A percentile compares a stretch with the other conserved stretches of the same genome.
Evolutionary conservation across 768 basidiomycete species (phyloP).

Genomic region (Xanthoconium purpureum): DNA sequence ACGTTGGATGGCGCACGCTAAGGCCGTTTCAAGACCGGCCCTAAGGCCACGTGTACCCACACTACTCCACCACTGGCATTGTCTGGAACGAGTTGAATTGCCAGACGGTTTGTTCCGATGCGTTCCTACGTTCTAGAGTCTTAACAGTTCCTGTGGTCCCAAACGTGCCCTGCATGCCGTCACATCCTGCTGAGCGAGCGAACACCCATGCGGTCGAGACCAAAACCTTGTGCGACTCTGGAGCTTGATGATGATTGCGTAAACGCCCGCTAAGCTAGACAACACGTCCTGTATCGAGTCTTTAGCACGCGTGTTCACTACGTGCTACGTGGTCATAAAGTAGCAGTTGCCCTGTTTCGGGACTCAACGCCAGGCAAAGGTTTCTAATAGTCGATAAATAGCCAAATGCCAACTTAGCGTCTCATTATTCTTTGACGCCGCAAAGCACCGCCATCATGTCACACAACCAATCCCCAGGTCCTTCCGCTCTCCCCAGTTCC

Average conservation of each 20-base stretch:
- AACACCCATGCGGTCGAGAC: no score
- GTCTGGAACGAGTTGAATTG: slow-evolving; percentile 1
- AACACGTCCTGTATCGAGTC: neutral
- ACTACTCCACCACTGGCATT: slow-evolving; percentile 1
- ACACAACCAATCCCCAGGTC: slow-evolving; percentile 55
- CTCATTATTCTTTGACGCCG: slow-evolving; percentile 35
- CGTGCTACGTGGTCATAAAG: slow-evolving; percentile 11
- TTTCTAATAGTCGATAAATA: slow-evolving; percentile 30
- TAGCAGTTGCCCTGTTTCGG: slow-evolving; percentile 13
- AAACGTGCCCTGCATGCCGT: slow-evolving; percentile 19
- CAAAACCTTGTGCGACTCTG: slow-evolving; percentile 4
- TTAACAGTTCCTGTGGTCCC: slow-evolving; percentile 22
- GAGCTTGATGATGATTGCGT: neutral
- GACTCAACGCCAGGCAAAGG: slow-evolving; percentile 28
- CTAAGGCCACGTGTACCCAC: slow-evolving; percentile 24
- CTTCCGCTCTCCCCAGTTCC: slow-evolving; percentile 41
- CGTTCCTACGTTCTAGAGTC: neutral
- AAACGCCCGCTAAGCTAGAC: neutral
- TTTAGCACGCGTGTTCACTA: neutral
- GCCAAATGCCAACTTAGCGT: slow-evolving; percentile 23
- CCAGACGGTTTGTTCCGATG: slow-evolving; percentile 2
- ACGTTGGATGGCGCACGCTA: neutral
- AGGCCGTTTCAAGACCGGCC: slow-evolving; percentile 20
- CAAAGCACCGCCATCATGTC: slow-evolving; percentile 58
- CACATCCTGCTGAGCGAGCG: neutral